These are phyloP conservation scores for Phytophthora sojae DNA, from an alignment of 352 stramenopile genomes.

Conservation along the genomic window DNA sequence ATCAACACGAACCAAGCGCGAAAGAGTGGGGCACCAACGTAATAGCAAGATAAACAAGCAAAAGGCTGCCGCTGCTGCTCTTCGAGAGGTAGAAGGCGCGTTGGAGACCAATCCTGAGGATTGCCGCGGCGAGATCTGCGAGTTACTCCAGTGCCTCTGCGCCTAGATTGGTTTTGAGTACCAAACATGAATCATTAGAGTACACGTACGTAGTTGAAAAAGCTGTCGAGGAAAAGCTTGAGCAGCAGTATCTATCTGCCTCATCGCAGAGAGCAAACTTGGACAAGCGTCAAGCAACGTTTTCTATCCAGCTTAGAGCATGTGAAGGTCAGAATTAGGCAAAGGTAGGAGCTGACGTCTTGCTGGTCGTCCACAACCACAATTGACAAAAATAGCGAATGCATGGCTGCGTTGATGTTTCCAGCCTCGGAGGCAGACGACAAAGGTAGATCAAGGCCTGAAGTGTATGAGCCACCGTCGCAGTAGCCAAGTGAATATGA, in stretches of 20 bases:
- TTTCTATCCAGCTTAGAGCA: neutral
- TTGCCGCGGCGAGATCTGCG: conserved; percentile 63
- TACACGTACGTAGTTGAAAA: neutral
- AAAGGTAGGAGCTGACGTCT: neutral
- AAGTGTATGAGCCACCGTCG: neutral
- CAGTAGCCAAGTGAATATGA: conserved; percentile 1
- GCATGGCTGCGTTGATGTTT: neutral
- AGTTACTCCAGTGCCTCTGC: conserved; percentile 51
- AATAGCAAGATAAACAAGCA: conserved; percentile 4
- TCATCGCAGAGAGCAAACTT: neutral
- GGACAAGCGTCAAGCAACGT: neutral
- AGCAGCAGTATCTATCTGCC: neutral
- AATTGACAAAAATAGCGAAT: neutral
- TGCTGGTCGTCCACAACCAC: neutral
- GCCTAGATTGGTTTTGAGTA: neutral
- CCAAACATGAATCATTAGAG: too few relatives aligned
- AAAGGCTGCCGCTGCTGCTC: conserved; percentile 31
- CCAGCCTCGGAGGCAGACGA: neutral
- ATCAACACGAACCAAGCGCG: neutral
- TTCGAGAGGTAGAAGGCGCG: conserved; percentile 53
- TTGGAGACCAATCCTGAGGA: conserved; percentile 60
- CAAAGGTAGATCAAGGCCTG: neutral
- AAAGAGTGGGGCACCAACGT: neutral
- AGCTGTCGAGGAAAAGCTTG: neutral
- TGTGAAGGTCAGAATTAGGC: neutral